Conservation (phyloP, 306 rosid species). For the Quercus gilva region DNA sequence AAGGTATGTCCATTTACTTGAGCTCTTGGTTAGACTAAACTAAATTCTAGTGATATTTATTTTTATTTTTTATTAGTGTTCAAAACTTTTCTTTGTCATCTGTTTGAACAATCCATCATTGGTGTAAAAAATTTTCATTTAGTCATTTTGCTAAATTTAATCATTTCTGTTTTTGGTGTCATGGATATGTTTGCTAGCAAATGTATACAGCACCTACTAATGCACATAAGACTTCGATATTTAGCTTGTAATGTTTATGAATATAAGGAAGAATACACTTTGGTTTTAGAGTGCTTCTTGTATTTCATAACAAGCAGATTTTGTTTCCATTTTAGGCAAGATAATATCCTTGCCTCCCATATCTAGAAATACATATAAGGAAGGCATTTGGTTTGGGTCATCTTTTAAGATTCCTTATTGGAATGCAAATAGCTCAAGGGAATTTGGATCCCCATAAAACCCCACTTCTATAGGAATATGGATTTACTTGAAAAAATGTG, state of each 20-base stretch:
- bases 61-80: constrained; percentile 1
- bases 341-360: background rate
- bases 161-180: background rate
- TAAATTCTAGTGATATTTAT: background rate
- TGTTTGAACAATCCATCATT: background rate
- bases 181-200: background rate
- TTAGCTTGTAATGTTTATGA: no score
- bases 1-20: constrained; percentile 44
- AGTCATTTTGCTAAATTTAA: background rate
- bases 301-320: background rate
- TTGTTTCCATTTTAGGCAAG: background rate
- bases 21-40: background rate
- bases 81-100: background rate
- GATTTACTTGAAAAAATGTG: no score
- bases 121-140: background rate
- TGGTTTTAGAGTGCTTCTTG: background rate
- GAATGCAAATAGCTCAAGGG: no score
- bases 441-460: no score
- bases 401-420: no score
- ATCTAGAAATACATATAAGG: background rate
- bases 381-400: no score
- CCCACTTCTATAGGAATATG: no score
- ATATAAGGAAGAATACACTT: background rate
- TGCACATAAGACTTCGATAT: background rate
- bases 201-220: background rate